These are phyloP conservation scores for Fusarium transvaalense DNA, from an alignment of 2,329 filamentous ascomycete species.

Conservation along the genomic window DNA sequence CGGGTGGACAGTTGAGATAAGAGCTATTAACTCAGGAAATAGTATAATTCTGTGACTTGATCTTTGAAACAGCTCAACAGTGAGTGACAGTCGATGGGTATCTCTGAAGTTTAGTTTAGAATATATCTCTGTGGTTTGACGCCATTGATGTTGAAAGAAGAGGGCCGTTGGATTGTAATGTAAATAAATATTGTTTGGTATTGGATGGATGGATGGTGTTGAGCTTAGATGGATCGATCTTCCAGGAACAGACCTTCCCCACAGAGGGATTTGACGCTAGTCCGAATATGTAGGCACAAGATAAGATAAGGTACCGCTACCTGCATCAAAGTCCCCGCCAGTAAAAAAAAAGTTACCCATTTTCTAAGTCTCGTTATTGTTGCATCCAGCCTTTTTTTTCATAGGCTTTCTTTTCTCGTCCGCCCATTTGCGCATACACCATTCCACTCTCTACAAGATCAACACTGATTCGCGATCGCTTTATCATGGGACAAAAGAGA, in stretches of 20 bases:
- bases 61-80: not conserved
- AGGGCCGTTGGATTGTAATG: not conserved
- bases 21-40: conserved; percentile 18
- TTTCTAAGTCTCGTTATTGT: conserved; percentile 1
- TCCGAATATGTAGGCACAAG: conserved; percentile 29
- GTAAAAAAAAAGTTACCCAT: conserved; percentile 42
- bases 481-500: conserved; percentile 51
- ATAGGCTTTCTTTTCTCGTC: not conserved
- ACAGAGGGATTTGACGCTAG: conserved; percentile 33
- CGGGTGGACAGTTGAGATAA: conserved; percentile 7
- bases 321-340: conserved; percentile 26
- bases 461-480: not conserved
- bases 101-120: not conserved
- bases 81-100: not conserved
- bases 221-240: conserved; percentile 35
- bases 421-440: not conserved
- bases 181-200: conserved; percentile 2
- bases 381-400: not conserved
- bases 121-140: conserved; percentile 5
- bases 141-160: conserved; percentile 24
- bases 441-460: not conserved
- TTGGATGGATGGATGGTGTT: conserved; percentile 4
- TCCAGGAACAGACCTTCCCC: conserved; percentile 33
- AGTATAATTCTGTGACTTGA: conserved; percentile 3
- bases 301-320: conserved; percentile 43